Percentiles rank a stretch among this genome's conserved stretches.
Conservation (phyloP, 2,329 filamentous ascomycete genomes). For the Alternaria ethzedia region DNA sequence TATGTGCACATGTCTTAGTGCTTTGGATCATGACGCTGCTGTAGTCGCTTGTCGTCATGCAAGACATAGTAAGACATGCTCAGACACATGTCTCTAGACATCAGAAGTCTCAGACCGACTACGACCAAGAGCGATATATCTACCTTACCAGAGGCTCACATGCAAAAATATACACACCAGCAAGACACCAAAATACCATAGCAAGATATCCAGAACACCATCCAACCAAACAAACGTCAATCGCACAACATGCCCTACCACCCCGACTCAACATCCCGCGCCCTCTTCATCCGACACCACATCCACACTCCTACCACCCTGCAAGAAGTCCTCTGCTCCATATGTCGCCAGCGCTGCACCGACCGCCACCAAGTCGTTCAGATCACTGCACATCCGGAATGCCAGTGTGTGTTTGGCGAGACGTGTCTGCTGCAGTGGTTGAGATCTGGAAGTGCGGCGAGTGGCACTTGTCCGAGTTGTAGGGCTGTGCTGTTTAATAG, state of each 20-base stretch:
- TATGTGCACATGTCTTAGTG: neutral
- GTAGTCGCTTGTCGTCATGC: neutral
- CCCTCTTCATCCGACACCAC: neutral
- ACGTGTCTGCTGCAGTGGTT: conserved; percentile 1
- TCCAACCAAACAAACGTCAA: neutral
- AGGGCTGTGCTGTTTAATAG: neutral
- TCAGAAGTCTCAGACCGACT: neutral
- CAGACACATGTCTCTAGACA: neutral
- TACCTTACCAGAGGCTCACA: neutral
- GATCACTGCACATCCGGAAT: neutral
- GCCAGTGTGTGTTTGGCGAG: conserved; percentile 1
- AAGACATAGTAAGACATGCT: neutral
- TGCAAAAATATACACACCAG: neutral
- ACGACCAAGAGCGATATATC: neutral
- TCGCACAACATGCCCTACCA: neutral
- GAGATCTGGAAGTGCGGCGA: neutral
- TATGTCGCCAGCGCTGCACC: neutral
- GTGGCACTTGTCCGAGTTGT: neutral
- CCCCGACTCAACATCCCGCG: neutral
- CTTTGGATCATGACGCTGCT: neutral
- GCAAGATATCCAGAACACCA: neutral
- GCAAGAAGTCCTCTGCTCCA: neutral
- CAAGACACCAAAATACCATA: neutral
- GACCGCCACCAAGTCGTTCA: neutral
- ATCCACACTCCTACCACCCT: neutral